These are phyloP conservation scores for Sugiyamaella paludigena DNA, from an alignment of 1,139 yeast species.

Conservation along the genomic window DNA sequence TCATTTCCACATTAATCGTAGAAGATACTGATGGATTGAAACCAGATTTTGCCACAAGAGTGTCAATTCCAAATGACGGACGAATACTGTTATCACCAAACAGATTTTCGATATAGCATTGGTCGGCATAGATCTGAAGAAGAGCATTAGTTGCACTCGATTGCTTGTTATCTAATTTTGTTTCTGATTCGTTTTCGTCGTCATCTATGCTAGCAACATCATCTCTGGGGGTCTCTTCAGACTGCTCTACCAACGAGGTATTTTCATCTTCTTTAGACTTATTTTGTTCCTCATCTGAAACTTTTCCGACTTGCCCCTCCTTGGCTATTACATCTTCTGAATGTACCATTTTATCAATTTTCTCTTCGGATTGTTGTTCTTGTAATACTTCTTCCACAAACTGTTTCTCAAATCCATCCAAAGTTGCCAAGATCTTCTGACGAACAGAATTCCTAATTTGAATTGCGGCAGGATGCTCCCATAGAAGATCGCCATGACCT, in stretches of 20 bases:
- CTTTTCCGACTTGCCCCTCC: not conserved
- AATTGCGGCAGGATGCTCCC: not conserved
- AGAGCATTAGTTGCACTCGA: not conserved
- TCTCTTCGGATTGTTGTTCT: not conserved
- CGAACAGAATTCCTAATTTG: too few relatives aligned
- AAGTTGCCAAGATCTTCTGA: not conserved
- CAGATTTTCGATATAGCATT: conserved; percentile 5
- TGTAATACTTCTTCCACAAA: not conserved
- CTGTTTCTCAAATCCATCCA: not conserved
- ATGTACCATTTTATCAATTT: not conserved
- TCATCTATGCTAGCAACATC: too few relatives aligned
- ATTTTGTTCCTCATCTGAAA: not conserved
- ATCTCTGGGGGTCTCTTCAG: not conserved
- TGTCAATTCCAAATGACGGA: too few relatives aligned
- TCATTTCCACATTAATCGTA: conserved; percentile 2
- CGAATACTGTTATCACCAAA: conserved; percentile 1
- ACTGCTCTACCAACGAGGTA: not conserved
- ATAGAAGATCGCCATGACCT: conserved; percentile 11
- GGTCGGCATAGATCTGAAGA: conserved; percentile 14
- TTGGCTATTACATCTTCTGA: not conserved
- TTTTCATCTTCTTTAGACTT: not conserved
- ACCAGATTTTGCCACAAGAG: too few relatives aligned
- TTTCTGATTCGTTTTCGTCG: not conserved
- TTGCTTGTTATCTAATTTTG: not conserved
- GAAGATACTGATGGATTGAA: too few relatives aligned